These are phyloP conservation scores for Penicillium psychrofluorescens DNA, from an alignment of 495 filamentous ascomycete genomes.

Conservation along the genomic window DNA sequence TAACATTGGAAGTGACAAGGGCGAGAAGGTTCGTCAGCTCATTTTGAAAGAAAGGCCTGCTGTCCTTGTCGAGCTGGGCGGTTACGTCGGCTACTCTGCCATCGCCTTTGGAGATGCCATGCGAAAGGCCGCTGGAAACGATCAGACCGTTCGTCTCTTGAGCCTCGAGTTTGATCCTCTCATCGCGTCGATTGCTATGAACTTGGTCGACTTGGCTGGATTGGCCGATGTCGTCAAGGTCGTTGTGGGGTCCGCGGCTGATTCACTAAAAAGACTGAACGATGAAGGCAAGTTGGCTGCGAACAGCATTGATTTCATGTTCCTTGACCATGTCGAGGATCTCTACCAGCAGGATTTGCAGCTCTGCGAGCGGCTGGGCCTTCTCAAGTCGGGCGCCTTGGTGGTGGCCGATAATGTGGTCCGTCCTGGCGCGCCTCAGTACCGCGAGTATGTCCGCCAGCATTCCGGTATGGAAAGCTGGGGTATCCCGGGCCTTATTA, in stretches of 20 bases:
- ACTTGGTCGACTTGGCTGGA: constrained; percentile 54
- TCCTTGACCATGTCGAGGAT: constrained; percentile 61
- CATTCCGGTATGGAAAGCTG: too few species aligned
- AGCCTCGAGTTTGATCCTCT: constrained; percentile 54
- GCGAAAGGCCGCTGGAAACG: constrained; percentile 37
- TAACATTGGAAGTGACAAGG: constrained; percentile 66
- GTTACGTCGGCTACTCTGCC: constrained; percentile 66
- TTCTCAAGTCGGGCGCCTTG: constrained; percentile 49
- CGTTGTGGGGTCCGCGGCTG: constrained; percentile 47
- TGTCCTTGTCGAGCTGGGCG: constrained; percentile 61
- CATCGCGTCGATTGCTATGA: constrained; percentile 48
- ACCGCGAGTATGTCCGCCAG: constrained; percentile 27
- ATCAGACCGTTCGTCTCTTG: constrained; percentile 28
- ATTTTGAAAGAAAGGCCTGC: constrained; percentile 34
- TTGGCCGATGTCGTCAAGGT: constrained; percentile 53
- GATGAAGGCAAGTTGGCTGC: constrained; percentile 29
- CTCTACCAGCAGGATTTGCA: constrained; percentile 57
- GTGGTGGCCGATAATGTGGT: constrained; percentile 61
- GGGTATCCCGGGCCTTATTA: too few species aligned
- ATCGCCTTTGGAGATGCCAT: constrained; percentile 56
- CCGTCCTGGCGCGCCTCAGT: constrained; percentile 56
- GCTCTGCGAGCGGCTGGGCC: constrained; percentile 52
- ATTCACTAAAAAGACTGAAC: constrained; percentile 33
- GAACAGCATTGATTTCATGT: constrained; percentile 49
- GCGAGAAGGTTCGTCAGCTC: constrained; percentile 48